Conservation (phyloP, 768 basidiomycete genomes). For the Boletus eberwhitei region DNA sequence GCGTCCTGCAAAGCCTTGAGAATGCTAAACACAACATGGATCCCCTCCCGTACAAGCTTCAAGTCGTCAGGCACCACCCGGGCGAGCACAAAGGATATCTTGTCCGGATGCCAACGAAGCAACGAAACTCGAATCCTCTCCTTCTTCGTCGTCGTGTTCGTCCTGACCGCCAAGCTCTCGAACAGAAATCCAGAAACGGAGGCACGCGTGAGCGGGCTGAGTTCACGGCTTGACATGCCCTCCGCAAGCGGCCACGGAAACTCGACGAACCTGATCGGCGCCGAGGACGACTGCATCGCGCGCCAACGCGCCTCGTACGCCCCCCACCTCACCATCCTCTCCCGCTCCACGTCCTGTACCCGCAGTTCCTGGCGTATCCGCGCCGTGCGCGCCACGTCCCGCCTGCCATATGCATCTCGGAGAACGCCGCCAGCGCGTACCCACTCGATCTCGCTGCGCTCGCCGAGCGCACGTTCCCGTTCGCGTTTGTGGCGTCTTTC, state of each 20-base stretch:
- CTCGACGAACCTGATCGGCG: constrained; percentile 42
- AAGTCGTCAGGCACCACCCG: constrained; percentile 44
- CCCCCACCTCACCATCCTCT: constrained; percentile 44
- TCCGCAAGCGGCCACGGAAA: constrained; percentile 60
- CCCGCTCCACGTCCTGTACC: constrained; percentile 41
- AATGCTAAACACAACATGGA: constrained; percentile 40
- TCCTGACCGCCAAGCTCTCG: constrained; percentile 41
- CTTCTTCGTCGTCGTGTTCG: constrained; percentile 41
- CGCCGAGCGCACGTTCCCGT: constrained; percentile 40
- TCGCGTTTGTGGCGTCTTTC: constrained; percentile 21
- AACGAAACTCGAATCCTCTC: constrained; percentile 58
- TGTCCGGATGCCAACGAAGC: constrained; percentile 69
- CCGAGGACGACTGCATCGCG: constrained; percentile 30
- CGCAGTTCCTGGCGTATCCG: constrained; percentile 46
- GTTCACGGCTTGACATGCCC: constrained; percentile 12
- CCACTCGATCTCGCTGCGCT: constrained; percentile 56
- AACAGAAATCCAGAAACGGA: constrained; percentile 51
- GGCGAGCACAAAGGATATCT: constrained; percentile 44
- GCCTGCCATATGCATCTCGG: constrained; percentile 45
- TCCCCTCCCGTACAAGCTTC: constrained; percentile 43
- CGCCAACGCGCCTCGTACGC: constrained; percentile 53
- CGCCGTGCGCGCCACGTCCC: constrained; percentile 50
- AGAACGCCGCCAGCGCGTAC: constrained; percentile 57
- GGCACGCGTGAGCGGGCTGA: constrained; percentile 35
- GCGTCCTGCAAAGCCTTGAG: constrained; percentile 34